Base-by-base conservation (phyloP, 257 asterid species). In the Paraleonurus japonicus region DNA sequence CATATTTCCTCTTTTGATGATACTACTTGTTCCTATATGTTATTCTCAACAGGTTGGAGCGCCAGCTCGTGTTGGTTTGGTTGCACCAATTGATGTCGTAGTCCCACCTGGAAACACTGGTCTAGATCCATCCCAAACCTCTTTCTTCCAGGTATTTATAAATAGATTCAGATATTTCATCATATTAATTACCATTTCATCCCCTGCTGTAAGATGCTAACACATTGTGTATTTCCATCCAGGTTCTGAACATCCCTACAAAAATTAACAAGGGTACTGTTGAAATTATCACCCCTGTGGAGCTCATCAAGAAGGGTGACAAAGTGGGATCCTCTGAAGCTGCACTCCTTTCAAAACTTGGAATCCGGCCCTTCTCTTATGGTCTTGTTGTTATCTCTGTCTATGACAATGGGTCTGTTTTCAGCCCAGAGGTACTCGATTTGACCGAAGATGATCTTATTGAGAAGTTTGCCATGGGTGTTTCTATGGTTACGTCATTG, bases 251-350 rank as follows among this genome's bases (percentile, higher is more conserved):
- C 78, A 95, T 95, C 32, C 99, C 99, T 2, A 95, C 99, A 10
- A 95, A 95, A 88, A 95, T 95, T 80, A 95, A 95, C 96, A 95
- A 95, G 92, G 99, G 99, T 71, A 95, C 98, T 17, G 99, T 95
- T 13, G 99, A 95, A 78, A 95, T 95, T 12, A 86, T 95, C 66
- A 95, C 99, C n/a, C 98, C 99, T 10, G 99, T 92, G 7, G 99
- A 95, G 76, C 96, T 95, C 10, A 85, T 95, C 82, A 92, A 78
- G 86, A 95, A 95, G 92, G 99, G 99, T 50, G 99, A 92, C 19
- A 95, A 95, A 82, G 99, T 95, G 59, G 97, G 97, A 12, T 95
- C 99, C 19, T 92, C 97, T 57, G 99, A 95, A 72, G 96, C 99
- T 77, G 99, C 99, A 0, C 61, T 95, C 54, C 94, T 95, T 16